These are phyloP conservation scores for Thraustochytrium striatum DNA, from an alignment of 352 stramenopile genomes.

Conservation along the genomic window DNA sequence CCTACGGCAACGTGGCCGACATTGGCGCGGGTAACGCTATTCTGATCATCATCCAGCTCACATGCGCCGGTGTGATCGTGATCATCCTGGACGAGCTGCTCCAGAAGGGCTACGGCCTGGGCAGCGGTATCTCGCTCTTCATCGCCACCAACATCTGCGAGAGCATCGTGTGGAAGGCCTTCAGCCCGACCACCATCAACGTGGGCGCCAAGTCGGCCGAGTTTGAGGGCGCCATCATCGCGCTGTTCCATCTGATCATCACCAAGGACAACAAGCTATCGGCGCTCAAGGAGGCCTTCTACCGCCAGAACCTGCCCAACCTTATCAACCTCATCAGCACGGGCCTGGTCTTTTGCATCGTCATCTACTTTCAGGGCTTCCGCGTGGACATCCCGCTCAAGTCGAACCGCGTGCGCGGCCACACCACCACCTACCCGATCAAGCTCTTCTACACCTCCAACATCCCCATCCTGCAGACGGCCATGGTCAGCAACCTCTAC, in stretches of 20 bases:
- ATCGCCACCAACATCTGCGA: constrained; percentile 99
- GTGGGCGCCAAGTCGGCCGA: constrained; percentile 91
- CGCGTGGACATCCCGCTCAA: constrained; percentile 88
- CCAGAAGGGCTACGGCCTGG: constrained; percentile 98
- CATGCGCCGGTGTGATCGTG: constrained; percentile 95
- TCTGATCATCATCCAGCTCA: constrained; percentile 97
- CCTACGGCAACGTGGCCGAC: constrained; percentile 96
- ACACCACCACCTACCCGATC: constrained; percentile 98
- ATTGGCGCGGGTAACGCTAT: constrained; percentile 97
- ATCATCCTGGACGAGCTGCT: constrained; percentile 99
- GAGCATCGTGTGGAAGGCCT: constrained; percentile 99
- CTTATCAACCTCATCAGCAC: constrained; percentile 97
- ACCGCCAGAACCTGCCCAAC: constrained; percentile 98
- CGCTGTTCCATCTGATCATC: constrained; percentile 97
- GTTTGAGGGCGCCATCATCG: constrained; percentile 99
- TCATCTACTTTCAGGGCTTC: constrained; percentile 99
- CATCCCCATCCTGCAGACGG: constrained; percentile 98
- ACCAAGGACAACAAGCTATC: constrained; percentile 94
- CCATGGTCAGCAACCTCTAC: constrained; percentile 98
- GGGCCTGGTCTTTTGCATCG: constrained; percentile 95
- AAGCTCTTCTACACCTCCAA: constrained; percentile 99
- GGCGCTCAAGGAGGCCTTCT: constrained; percentile 95
- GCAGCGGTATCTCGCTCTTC: constrained; percentile 97
- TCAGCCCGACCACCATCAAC: constrained; percentile 98
- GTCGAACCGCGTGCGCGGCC: constrained; percentile 97